Evolutionary conservation across 305 asterid genomes (phyloP).

Genomic region (Solanum hybrid): DNA sequence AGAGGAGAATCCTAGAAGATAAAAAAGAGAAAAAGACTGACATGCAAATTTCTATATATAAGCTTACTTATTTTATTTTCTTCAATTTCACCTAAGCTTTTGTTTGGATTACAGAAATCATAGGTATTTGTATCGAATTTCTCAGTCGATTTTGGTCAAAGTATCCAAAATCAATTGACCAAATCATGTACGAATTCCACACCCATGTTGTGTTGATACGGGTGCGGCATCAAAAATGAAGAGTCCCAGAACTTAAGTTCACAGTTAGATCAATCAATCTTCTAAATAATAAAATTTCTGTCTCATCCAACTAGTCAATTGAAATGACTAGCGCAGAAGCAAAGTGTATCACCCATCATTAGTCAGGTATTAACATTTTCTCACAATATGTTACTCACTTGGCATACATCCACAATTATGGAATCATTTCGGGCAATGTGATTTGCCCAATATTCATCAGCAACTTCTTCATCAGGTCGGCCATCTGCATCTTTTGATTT

Average conservation of each 20-base stretch:
- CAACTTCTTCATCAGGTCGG: constrained; percentile 95
- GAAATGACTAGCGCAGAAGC: not conserved
- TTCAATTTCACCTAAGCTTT: not conserved
- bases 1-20: not conserved
- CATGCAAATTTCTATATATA: not conserved
- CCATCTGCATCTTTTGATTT: constrained; percentile 95
- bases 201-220: not conserved
- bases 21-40: not conserved
- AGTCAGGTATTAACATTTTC: not conserved
- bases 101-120: not conserved
- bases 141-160: not conserved
- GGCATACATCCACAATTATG: constrained; percentile 97
- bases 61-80: not conserved
- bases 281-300: not conserved
- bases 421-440: constrained; percentile 99
- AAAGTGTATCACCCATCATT: not conserved
- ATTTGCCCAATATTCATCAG: constrained; percentile 99
- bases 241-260: not conserved
- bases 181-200: not conserved
- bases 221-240: not conserved
- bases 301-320: not conserved
- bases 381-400: constrained; percentile 41
- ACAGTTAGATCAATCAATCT: not conserved
- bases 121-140: not conserved
- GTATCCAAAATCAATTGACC: not conserved